phyloP scores from a whole-genome alignment of 805 yeast genomes.

The Brettanomyces anomalus region DNA sequence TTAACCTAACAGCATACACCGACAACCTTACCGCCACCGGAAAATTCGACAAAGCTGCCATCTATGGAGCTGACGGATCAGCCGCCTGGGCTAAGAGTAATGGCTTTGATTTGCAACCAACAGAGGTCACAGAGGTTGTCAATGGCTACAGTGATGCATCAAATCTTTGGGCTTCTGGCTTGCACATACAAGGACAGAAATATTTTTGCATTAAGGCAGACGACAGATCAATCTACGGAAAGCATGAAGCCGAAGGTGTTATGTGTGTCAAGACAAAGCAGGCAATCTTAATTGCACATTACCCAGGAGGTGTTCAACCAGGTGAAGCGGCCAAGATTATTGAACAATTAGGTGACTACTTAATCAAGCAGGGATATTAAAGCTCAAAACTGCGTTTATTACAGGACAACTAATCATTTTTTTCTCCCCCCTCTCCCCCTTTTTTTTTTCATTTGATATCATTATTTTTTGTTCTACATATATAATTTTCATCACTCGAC shows the following conservation, averaged over 20 bases:
- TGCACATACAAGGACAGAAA: slow-evolving; percentile 78
- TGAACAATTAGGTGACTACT: slow-evolving; percentile 91
- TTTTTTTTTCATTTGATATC: neutral
- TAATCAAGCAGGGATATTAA: slow-evolving; percentile 79
- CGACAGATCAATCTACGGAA: slow-evolving; percentile 89
- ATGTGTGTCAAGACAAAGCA: slow-evolving; percentile 90
- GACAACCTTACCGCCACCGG: slow-evolving; percentile 86
- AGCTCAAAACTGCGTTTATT: neutral
- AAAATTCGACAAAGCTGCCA: slow-evolving; percentile 85
- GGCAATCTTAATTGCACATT: slow-evolving; percentile 89
- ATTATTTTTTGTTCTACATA: neutral
- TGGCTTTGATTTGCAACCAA: slow-evolving; percentile 50
- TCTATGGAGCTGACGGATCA: slow-evolving; percentile 92
- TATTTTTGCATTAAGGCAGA: slow-evolving; percentile 86
- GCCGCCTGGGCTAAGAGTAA: slow-evolving; percentile 87
- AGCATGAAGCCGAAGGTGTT: slow-evolving; percentile 80
- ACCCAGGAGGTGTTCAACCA: slow-evolving; percentile 82
- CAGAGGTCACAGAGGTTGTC: slow-evolving; percentile 68
- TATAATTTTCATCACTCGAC: too few relatives aligned
- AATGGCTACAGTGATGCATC: slow-evolving; percentile 75
- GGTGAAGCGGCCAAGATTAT: slow-evolving; percentile 94
- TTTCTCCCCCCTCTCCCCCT: too few relatives aligned
- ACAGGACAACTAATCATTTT: too few relatives aligned
- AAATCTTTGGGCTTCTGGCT: slow-evolving; percentile 73
- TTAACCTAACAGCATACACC: slow-evolving; percentile 65